Conservation (phyloP, 2,329 filamentous ascomycete genomes). For the Aspergillus novofumigatus region DNA sequence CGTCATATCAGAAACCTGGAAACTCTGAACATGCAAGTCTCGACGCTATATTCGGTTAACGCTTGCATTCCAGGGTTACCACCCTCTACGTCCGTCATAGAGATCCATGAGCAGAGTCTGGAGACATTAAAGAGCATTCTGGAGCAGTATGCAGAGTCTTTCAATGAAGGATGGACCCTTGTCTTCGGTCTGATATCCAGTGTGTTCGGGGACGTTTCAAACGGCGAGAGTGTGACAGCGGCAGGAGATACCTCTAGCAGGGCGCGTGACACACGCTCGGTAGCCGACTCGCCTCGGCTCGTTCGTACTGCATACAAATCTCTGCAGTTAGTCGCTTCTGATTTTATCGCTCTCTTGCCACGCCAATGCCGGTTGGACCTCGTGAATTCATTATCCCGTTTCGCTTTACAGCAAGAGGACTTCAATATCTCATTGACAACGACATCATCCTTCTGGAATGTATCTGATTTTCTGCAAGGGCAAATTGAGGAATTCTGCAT, state of each 20-base stretch:
- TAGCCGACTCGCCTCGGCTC: constrained; percentile 61
- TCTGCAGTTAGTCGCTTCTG: constrained; percentile 87
- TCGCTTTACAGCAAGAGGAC: constrained; percentile 84
- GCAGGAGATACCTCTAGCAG: constrained; percentile 3
- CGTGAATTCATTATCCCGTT: constrained; percentile 82
- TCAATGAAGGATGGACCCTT: constrained; percentile 78
- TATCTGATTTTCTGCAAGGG: constrained; percentile 75
- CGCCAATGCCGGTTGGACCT: constrained; percentile 70
- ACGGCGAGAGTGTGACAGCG: constrained; percentile 26
- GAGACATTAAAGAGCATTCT: constrained; percentile 78
- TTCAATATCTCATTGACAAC: constrained; percentile 94
- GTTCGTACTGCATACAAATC: constrained; percentile 85
- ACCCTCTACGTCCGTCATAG: constrained; percentile 62
- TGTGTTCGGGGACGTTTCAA: constrained; percentile 59
- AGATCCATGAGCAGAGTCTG: constrained; percentile 75
- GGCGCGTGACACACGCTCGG: constrained; percentile 18
- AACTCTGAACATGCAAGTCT: constrained; percentile 60
- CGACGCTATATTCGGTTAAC: constrained; percentile 53
- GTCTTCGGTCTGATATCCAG: constrained; percentile 81
- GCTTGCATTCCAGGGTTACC: constrained; percentile 54
- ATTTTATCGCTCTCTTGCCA: constrained; percentile 74
- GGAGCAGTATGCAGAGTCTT: constrained; percentile 80
- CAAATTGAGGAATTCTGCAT: constrained; percentile 42
- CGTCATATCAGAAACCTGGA: constrained; percentile 71
- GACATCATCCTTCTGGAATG: constrained; percentile 92